Percentiles rank a stretch among this genome's conserved stretches.
Conservation (phyloP, 2,329 filamentous ascomycete genomes). For the Ophiostoma novo-ulmi region DNA sequence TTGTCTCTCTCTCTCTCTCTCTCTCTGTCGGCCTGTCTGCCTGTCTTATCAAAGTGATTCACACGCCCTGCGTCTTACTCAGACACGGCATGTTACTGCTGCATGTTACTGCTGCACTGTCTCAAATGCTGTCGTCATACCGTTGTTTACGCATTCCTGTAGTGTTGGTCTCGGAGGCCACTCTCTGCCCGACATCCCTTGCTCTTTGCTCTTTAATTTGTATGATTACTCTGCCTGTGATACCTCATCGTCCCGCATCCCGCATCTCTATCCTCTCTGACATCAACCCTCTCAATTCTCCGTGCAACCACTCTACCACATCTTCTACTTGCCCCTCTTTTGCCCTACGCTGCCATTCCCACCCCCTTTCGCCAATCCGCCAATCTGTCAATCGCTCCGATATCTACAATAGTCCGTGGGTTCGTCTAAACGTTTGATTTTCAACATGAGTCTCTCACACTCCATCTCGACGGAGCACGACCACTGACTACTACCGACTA, state of each 20-base stretch:
- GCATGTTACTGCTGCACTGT: neutral
- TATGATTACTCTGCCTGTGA: neutral
- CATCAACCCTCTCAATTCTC: neutral
- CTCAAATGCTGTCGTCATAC: slow-evolving; percentile 3
- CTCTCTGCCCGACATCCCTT: neutral
- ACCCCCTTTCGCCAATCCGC: slow-evolving; percentile 2
- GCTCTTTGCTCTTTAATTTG: neutral
- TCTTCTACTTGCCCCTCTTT: slow-evolving; percentile 2
- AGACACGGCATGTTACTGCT: neutral
- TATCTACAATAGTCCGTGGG: neutral
- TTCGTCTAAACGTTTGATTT: neutral
- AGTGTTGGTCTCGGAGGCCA: neutral
- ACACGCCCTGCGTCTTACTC: neutral
- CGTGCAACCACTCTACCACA: neutral
- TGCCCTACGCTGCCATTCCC: slow-evolving; percentile 7
- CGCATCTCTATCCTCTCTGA: neutral
- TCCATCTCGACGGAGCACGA: neutral
- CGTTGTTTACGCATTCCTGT: neutral
- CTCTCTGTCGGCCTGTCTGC: neutral
- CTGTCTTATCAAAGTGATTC: neutral
- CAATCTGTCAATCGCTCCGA: neutral
- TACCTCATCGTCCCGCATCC: neutral
- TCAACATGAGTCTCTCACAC: neutral
- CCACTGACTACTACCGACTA: neutral
- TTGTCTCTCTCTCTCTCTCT: neutral